Conservation (phyloP, 371 early-diverging fungal species). For the Mortierella sp. region DNA sequence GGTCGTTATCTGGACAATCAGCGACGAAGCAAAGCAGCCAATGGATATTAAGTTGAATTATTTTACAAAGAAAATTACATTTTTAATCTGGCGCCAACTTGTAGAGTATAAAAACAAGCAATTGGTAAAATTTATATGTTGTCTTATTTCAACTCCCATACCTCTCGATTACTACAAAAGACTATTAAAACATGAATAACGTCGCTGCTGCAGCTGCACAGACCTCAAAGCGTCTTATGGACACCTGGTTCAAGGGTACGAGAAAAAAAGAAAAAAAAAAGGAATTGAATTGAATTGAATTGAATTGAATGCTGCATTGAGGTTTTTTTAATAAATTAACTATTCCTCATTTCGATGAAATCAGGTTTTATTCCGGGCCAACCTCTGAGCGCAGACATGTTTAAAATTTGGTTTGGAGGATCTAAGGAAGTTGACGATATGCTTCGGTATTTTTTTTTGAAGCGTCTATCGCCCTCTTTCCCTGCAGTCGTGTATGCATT, state of each 20-base stretch:
- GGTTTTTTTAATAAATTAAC: too few species aligned
- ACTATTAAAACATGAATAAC: slow-evolving; percentile 5
- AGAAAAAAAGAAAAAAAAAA: too few species aligned
- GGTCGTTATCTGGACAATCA: slow-evolving; percentile 36
- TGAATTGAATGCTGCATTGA: too few species aligned
- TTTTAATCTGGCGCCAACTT: too few species aligned
- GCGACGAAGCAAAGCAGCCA: slow-evolving; percentile 16
- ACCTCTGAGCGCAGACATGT: slow-evolving; percentile 22
- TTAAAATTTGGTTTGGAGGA: slow-evolving; percentile 34
- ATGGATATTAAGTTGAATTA: too few species aligned
- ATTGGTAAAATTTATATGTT: too few species aligned
- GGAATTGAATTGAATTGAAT: neutral
- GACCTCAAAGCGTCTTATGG: slow-evolving; percentile 41
- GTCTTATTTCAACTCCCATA: neutral
- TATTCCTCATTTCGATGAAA: too few species aligned
- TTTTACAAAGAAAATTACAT: neutral
- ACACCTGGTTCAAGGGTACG: slow-evolving; percentile 56
- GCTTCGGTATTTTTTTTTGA: slow-evolving; percentile 26
- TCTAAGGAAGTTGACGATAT: slow-evolving; percentile 42
- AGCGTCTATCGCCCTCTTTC: neutral
- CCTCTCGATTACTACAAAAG: neutral
- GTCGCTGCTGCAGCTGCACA: slow-evolving; percentile 23
- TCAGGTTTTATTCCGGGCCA: slow-evolving; percentile 51
- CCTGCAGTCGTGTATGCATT: neutral
- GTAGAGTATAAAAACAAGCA: too few species aligned